These are phyloP conservation scores for Alternaria solani DNA, from an alignment of 2,329 filamentous ascomycete species.

Conservation along the genomic window DNA sequence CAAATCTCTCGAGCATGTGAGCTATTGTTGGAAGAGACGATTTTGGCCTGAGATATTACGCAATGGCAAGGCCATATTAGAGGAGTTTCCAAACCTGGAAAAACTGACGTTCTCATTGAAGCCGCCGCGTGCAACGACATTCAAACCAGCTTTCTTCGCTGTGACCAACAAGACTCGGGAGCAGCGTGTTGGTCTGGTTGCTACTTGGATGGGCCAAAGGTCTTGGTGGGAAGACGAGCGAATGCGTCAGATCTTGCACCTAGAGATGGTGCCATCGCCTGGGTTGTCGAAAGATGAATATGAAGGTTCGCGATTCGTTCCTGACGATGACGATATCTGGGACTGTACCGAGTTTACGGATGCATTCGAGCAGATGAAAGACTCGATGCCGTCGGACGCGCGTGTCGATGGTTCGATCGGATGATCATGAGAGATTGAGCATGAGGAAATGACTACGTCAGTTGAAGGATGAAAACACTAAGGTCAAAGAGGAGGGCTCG, in stretches of 20 bases:
- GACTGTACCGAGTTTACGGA: constrained; percentile 37
- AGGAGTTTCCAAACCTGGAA: constrained; percentile 35
- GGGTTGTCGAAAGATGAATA: constrained; percentile 24
- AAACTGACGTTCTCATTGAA: constrained; percentile 37
- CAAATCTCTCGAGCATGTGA: constrained; percentile 33
- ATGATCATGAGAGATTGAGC: not conserved
- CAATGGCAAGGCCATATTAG: constrained; percentile 24
- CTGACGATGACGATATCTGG: constrained; percentile 35
- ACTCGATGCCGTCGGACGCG: not conserved
- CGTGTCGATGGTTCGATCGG: not conserved
- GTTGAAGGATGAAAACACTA: not conserved
- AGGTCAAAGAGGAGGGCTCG: not conserved
- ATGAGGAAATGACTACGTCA: not conserved
- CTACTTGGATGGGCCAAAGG: constrained; percentile 34
- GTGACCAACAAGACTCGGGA: constrained; percentile 36
- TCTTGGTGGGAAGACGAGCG: constrained; percentile 32
- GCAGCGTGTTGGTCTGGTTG: constrained; percentile 37
- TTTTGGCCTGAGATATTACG: constrained; percentile 41
- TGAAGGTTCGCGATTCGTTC: constrained; percentile 31
- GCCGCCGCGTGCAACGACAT: constrained; percentile 22
- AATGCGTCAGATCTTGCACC: constrained; percentile 32
- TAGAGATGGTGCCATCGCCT: constrained; percentile 33
- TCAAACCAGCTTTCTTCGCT: constrained; percentile 38
- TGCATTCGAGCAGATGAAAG: constrained; percentile 30
- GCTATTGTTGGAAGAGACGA: constrained; percentile 37